Conservation (phyloP, 768 basidiomycete species). For the Kwoniella newhampshirensis region DNA sequence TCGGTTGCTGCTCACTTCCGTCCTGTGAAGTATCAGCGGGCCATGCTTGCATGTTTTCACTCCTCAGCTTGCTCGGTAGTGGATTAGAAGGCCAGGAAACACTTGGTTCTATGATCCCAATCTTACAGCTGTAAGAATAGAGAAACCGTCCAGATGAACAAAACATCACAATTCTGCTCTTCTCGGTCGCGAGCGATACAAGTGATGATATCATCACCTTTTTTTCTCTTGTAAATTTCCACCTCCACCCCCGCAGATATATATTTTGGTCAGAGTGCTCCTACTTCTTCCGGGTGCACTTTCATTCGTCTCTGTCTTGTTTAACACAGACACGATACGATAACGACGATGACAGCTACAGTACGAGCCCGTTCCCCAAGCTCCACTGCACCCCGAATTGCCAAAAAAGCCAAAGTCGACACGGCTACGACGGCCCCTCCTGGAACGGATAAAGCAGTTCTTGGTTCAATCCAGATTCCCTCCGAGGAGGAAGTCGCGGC, state of each 20-base stretch:
- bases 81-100: too few species aligned
- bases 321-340: slow-evolving; percentile 2
- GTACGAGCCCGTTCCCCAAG: slow-evolving; percentile 14
- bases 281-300: too few species aligned
- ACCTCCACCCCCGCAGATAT: too few species aligned
- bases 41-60: not conserved
- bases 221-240: not conserved
- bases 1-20: not conserved
- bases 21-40: not conserved
- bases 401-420: slow-evolving; percentile 12
- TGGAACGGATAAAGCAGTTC: slow-evolving; percentile 3
- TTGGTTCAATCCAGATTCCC: slow-evolving; percentile 19
- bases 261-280: too few species aligned
- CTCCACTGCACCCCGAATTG: not conserved
- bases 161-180: too few species aligned
- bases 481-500: slow-evolving; percentile 13
- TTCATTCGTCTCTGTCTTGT: not conserved
- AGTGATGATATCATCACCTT: slow-evolving; percentile 16
- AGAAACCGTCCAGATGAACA: too few species aligned
- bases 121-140: too few species aligned
- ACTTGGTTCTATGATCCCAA: too few species aligned
- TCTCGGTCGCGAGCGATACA: not conserved
- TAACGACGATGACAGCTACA: slow-evolving; percentile 9
- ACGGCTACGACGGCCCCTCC: slow-evolving; percentile 4
- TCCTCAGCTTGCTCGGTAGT: not conserved